Conservation (phyloP, 306 rosid species). For the Senna tora region DNA sequence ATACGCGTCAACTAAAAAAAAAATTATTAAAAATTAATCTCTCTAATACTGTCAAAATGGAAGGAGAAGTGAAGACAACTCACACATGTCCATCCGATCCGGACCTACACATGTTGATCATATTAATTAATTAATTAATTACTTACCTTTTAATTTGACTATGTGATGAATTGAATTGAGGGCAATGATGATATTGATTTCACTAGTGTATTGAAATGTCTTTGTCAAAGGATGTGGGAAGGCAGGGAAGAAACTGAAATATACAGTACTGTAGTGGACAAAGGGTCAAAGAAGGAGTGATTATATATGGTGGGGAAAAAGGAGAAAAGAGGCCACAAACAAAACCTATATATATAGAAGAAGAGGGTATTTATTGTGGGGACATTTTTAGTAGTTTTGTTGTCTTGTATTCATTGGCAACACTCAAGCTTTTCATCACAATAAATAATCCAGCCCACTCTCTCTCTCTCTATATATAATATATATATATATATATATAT, state of each 20-base stretch:
- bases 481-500: no score
- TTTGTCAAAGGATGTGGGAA: neutral
- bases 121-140: no score
- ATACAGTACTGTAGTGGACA: neutral
- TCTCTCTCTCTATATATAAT: no score
- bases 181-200: neutral
- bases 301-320: conserved; percentile 45
- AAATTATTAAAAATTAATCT: no score
- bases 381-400: conserved; percentile 33
- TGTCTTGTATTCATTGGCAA: conserved; percentile 36
- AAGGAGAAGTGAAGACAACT: no score
- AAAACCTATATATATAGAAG: neutral
- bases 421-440: neutral
- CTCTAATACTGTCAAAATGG: no score
- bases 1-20: no score
- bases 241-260: neutral
- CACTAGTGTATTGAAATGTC: conserved; percentile 1
- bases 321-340: conserved; percentile 42
- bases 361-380: conserved; percentile 31
- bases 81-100: no score
- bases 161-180: no score
- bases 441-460: no score
- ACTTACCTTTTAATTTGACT: no score
- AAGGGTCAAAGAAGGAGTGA: conserved; percentile 46
- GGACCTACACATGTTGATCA: no score